These are phyloP conservation scores for Sarocladium kiliense DNA, from an alignment of 2,329 filamentous ascomycete species.

Conservation along the genomic window DNA sequence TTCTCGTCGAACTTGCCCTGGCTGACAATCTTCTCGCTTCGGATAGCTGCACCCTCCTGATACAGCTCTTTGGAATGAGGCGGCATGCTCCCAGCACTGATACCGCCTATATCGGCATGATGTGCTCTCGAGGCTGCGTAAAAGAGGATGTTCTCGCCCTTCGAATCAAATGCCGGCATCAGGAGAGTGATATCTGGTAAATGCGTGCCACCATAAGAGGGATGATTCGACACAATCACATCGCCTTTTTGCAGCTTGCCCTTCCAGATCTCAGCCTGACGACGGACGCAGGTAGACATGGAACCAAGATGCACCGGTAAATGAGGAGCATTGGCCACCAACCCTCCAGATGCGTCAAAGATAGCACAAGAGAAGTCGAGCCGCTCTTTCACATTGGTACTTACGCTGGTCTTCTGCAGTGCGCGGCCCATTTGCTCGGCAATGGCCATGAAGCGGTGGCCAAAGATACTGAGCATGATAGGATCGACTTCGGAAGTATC, in stretches of 20 bases:
- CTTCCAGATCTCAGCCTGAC: slow-evolving; percentile 74
- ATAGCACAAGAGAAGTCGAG: slow-evolving; percentile 79
- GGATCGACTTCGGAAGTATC: slow-evolving; percentile 44
- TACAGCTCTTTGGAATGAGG: slow-evolving; percentile 62
- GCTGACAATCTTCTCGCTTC: slow-evolving; percentile 66
- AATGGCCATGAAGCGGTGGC: slow-evolving; percentile 80
- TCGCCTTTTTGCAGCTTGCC: slow-evolving; percentile 73
- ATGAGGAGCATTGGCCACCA: slow-evolving; percentile 77
- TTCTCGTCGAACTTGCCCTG: slow-evolving; percentile 74
- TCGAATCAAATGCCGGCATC: slow-evolving; percentile 66
- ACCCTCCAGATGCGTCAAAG: slow-evolving; percentile 68
- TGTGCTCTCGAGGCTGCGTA: slow-evolving; percentile 77
- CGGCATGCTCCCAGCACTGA: slow-evolving; percentile 76
- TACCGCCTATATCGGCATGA: slow-evolving; percentile 81
- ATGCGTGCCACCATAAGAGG: slow-evolving; percentile 78
- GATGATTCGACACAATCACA: slow-evolving; percentile 79
- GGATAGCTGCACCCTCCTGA: slow-evolving; percentile 59
- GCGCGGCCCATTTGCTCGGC: slow-evolving; percentile 80
- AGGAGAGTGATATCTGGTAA: slow-evolving; percentile 77
- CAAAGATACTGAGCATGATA: slow-evolving; percentile 75
- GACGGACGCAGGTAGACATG: slow-evolving; percentile 76
- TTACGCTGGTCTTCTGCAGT: slow-evolving; percentile 75
- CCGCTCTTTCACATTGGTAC: slow-evolving; percentile 77
- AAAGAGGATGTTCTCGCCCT: slow-evolving; percentile 68
- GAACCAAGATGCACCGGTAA: slow-evolving; percentile 75